A percentile compares a stretch with the other conserved stretches of the same genome.
These are phyloP conservation scores for Clavariopsis aquatica DNA, from an alignment of 495 filamentous ascomycete species.

Conservation along the genomic window DNA sequence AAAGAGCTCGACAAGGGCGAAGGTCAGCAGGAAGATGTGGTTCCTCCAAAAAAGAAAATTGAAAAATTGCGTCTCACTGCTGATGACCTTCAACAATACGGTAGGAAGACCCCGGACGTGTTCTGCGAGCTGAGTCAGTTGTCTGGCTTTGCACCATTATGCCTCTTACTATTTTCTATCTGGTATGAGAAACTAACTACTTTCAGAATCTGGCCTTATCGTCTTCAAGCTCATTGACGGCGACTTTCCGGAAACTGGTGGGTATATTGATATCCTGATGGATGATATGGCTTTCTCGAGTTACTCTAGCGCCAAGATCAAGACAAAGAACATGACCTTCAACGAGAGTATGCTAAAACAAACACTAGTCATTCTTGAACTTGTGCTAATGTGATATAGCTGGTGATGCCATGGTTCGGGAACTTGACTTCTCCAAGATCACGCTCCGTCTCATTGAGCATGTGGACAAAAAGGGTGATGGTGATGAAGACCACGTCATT, in stretches of 20 bases:
- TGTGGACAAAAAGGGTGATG: slow-evolving; percentile 70
- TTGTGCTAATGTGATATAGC: slow-evolving; percentile 48
- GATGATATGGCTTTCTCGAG: slow-evolving; percentile 94
- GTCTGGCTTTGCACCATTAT: slow-evolving; percentile 2
- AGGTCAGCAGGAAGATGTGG: slow-evolving; percentile 57
- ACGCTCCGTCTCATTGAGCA: slow-evolving; percentile 81
- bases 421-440: slow-evolving; percentile 91
- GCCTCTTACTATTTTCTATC: background rate
- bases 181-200: slow-evolving; percentile 8
- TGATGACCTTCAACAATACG: slow-evolving; percentile 77
- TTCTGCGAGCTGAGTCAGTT: slow-evolving; percentile 17
- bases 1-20: slow-evolving; percentile 52
- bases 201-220: slow-evolving; percentile 65
- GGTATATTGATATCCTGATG: slow-evolving; percentile 83
- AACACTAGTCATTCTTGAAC: background rate
- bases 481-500: slow-evolving; percentile 67
- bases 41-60: slow-evolving; percentile 51
- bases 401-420: slow-evolving; percentile 92
- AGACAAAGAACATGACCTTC: slow-evolving; percentile 64
- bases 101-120: slow-evolving; percentile 46
- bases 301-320: slow-evolving; percentile 75
- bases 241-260: slow-evolving; percentile 71
- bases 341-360: slow-evolving; percentile 65
- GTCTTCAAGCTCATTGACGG: slow-evolving; percentile 93
- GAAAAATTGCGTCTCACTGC: slow-evolving; percentile 76